phyloP scores from a whole-genome alignment of 305 asterid species.

The Fraxinus platypoda region DNA sequence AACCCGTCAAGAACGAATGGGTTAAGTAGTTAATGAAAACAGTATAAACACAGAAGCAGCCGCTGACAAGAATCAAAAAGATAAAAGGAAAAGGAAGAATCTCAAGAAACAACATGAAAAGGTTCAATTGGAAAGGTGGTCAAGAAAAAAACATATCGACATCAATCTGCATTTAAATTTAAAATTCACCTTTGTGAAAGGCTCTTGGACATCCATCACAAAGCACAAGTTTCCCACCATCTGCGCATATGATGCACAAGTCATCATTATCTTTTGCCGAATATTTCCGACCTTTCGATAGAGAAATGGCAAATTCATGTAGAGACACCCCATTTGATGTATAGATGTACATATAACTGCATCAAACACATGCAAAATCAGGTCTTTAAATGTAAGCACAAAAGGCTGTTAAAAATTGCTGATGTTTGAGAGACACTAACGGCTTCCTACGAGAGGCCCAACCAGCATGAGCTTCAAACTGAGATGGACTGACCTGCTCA shows the following conservation, averaged over 20 bases:
- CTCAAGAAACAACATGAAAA: conserved; percentile 5
- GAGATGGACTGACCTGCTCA: conserved; percentile 96
- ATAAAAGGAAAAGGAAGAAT: background rate
- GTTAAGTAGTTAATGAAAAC: background rate
- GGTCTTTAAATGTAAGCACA: conserved; percentile 16
- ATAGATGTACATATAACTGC: conserved; percentile 92
- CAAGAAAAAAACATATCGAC: conserved; percentile 15
- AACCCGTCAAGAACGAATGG: background rate
- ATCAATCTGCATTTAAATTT: conserved; percentile 7
- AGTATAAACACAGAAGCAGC: background rate
- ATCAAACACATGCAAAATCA: conserved; percentile 25
- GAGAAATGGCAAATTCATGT: conserved; percentile 80
- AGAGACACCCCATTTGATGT: conserved; percentile 97
- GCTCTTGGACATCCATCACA: conserved; percentile 99
- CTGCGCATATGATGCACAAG: conserved; percentile 95
- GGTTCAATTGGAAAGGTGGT: conserved; percentile 1
- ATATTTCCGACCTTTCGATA: conserved; percentile 74
- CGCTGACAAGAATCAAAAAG: background rate
- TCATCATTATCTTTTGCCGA: conserved; percentile 78
- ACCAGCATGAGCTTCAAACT: conserved; percentile 99
- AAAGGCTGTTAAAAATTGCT: conserved; percentile 6
- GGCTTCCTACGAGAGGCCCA: conserved; percentile 98
- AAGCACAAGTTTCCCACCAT: conserved; percentile 96
- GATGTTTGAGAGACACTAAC: conserved; percentile 50
- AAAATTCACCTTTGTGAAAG: conserved; percentile 82